phyloP scores from a whole-genome alignment of 2,329 filamentous ascomycete genomes.

The Scedosporium apiospermum region DNA sequence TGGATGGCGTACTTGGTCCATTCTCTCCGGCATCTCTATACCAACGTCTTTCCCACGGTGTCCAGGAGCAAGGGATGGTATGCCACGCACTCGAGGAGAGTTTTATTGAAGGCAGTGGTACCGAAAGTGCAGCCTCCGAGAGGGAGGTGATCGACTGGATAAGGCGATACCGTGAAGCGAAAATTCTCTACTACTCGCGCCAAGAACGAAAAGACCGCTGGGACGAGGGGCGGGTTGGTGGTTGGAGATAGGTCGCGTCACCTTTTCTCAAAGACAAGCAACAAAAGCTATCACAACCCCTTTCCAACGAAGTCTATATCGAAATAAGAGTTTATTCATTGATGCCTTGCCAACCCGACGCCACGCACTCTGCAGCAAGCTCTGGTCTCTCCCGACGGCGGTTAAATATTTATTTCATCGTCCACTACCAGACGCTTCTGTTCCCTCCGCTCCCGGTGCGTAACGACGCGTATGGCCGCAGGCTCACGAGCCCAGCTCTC shows the following conservation, averaged over 20 bases:
- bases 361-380: too few relatives aligned
- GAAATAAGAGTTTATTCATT: too few relatives aligned
- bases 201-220: slow-evolving; percentile 84
- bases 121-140: slow-evolving; percentile 50
- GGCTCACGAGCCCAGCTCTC: too few relatives aligned
- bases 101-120: slow-evolving; percentile 58
- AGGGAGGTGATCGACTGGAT: slow-evolving; percentile 83
- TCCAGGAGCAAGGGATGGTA: slow-evolving; percentile 73
- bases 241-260: slow-evolving; percentile 64
- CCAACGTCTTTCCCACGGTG: slow-evolving; percentile 64
- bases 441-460: too few relatives aligned
- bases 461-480: too few relatives aligned
- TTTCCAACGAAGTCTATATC: neutral
- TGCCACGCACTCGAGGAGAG: slow-evolving; percentile 85
- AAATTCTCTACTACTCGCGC: slow-evolving; percentile 67
- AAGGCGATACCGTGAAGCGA: slow-evolving; percentile 68
- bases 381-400: too few relatives aligned
- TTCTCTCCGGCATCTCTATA: slow-evolving; percentile 86
- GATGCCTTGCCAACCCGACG: too few relatives aligned
- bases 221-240: slow-evolving; percentile 92
- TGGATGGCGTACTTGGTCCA: slow-evolving; percentile 73
- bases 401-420: too few relatives aligned
- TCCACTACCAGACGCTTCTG: too few relatives aligned
- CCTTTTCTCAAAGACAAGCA: neutral
- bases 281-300: neutral